Conservation (phyloP, 768 basidiomycete species). For the Fomitopsis serialis region DNA sequence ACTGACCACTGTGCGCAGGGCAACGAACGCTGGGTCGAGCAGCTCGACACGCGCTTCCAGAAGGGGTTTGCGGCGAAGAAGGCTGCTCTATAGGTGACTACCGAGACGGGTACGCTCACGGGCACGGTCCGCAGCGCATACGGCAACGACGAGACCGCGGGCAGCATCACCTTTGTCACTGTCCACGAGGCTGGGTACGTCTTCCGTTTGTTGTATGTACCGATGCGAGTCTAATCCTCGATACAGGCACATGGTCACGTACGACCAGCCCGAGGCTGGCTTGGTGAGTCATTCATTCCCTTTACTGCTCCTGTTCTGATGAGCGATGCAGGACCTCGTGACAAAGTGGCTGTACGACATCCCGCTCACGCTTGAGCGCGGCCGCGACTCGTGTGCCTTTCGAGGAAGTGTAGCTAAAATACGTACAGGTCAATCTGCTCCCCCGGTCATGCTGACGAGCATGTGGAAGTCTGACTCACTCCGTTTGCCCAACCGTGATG, state of each 20-base stretch:
- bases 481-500: too few species aligned
- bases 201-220: not conserved
- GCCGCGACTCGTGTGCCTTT: not conserved
- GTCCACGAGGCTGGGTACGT: slow-evolving; percentile 78
- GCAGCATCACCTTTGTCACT: slow-evolving; percentile 81
- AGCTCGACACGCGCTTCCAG: slow-evolving; percentile 56
- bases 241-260: slow-evolving; percentile 81
- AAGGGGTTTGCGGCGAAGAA: slow-evolving; percentile 50
- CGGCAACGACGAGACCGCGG: slow-evolving; percentile 56
- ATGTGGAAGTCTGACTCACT: too few species aligned
- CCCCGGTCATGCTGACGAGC: too few species aligned
- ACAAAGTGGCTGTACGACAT: slow-evolving; percentile 51
- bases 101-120: slow-evolving; percentile 44
- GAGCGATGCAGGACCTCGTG: slow-evolving; percentile 45
- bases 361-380: slow-evolving; percentile 32
- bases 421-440: too few species aligned
- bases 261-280: slow-evolving; percentile 84
- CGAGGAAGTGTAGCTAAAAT: too few species aligned
- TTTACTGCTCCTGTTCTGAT: not conserved
- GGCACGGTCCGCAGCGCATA: slow-evolving; percentile 73
- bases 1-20: slow-evolving; percentile 38
- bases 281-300: slow-evolving; percentile 48
- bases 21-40: slow-evolving; percentile 70
- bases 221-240: not conserved
- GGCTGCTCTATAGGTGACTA: slow-evolving; percentile 51